phyloP scores from a whole-genome alignment of 2,329 filamentous ascomycete genomes.

The Zymoseptoria ardabiliae region DNA sequence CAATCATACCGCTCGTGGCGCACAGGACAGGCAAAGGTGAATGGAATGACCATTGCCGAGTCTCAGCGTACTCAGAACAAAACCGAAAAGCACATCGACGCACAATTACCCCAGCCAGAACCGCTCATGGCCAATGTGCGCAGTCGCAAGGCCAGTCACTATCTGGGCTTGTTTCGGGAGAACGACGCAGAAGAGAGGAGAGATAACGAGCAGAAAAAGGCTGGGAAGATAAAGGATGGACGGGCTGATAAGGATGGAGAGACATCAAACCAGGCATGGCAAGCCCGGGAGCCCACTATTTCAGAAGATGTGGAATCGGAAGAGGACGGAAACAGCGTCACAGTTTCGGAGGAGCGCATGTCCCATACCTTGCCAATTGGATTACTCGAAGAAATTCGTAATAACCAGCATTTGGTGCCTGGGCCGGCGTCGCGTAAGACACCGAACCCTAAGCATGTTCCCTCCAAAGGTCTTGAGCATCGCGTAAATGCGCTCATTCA shows the following conservation, averaged over 20 bases:
- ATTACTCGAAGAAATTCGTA: conserved; percentile 51
- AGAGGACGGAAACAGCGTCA: conserved; percentile 24
- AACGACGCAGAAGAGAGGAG: conserved; percentile 49
- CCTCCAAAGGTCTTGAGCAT: conserved; percentile 14
- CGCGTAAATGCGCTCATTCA: conserved; percentile 6
- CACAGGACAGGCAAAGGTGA: conserved; percentile 39
- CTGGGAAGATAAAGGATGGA: conserved; percentile 23
- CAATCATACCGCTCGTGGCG: conserved; percentile 44
- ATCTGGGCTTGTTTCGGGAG: conserved; percentile 58
- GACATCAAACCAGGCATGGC: conserved; percentile 8
- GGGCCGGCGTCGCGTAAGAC: conserved; percentile 33
- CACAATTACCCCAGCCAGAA: conserved; percentile 53
- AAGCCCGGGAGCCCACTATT: conserved; percentile 24
- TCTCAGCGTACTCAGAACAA: conserved; percentile 27
- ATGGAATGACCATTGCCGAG: conserved; percentile 32
- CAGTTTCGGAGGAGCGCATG: conserved; percentile 24
- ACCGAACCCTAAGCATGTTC: conserved; percentile 31
- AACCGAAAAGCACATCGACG: conserved; percentile 56
- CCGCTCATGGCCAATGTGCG: conserved; percentile 45
- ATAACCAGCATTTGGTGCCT: conserved; percentile 46
- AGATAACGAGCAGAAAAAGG: conserved; percentile 42
- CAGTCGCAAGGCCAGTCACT: conserved; percentile 60
- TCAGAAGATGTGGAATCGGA: conserved; percentile 25
- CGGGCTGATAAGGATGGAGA: conserved; percentile 1
- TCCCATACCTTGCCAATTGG: conserved; percentile 39